Percentiles rank a stretch among this genome's conserved stretches.
These are phyloP conservation scores for Aspergillus persii DNA, from an alignment of 2,329 filamentous ascomycete species.

Conservation along the genomic window DNA sequence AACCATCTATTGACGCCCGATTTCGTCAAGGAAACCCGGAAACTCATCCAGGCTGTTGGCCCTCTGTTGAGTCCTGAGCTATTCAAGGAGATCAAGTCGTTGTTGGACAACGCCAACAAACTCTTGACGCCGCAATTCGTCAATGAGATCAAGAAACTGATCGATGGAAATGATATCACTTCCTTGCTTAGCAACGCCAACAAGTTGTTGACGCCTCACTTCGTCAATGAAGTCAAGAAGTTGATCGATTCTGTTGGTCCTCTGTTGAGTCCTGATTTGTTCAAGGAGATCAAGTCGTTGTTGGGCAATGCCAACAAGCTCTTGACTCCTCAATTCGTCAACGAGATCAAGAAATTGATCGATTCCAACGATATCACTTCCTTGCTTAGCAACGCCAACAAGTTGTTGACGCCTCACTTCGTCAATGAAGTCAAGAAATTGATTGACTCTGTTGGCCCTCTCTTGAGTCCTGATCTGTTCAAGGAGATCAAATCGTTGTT, in stretches of 20 bases:
- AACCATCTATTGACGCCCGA: slow-evolving; percentile 26
- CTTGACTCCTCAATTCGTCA: slow-evolving; percentile 30
- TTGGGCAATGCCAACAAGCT: slow-evolving; percentile 26
- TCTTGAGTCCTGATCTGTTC: slow-evolving; percentile 23
- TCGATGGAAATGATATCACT: slow-evolving; percentile 16
- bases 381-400: slow-evolving; percentile 7
- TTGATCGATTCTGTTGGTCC: slow-evolving; percentile 15
- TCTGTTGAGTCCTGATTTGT: slow-evolving; percentile 22
- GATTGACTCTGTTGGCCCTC: slow-evolving; percentile 16
- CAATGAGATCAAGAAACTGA: slow-evolving; percentile 24
- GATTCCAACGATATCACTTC: slow-evolving; percentile 12
- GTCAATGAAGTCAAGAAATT: slow-evolving; percentile 22
- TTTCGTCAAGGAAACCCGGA: slow-evolving; percentile 26
- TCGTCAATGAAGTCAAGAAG: slow-evolving; percentile 23
- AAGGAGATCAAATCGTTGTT: slow-evolving; percentile 19
- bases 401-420: slow-evolving; percentile 17
- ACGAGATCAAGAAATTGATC: slow-evolving; percentile 24
- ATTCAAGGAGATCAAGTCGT: slow-evolving; percentile 17
- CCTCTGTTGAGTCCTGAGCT: slow-evolving; percentile 26
- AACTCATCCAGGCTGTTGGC: slow-evolving; percentile 26
- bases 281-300: slow-evolving; percentile 28
- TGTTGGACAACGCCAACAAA: slow-evolving; percentile 6
- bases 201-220: slow-evolving; percentile 15
- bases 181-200: slow-evolving; percentile 9
- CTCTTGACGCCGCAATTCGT: slow-evolving; percentile 21